Base-by-base conservation (phyloP, 345 rosid genomes). In the Lagerstroemia speciosa region DNA sequence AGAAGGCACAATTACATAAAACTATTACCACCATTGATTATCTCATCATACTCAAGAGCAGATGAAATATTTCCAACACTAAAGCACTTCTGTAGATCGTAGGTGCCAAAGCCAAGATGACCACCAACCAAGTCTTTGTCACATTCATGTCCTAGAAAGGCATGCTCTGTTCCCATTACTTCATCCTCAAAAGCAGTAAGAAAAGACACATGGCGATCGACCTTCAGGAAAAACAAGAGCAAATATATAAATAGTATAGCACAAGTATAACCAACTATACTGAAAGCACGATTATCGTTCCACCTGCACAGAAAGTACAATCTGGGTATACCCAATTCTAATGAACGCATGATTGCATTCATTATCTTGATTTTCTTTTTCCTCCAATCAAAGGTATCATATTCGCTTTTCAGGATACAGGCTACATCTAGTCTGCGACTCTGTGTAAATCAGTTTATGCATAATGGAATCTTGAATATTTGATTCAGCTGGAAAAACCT, bases 171-270 rank as follows among this genome's bases (percentile, higher is more conserved):
- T 69, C 73, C 76, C 3, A 73, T 38, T 37, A 60, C 76, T 52
- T 68, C 77, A 65, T 74, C 77, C 36, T 74, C 73, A 31, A 70
- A 74, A 24, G 69, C 77, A 65, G 73, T 69, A 61, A 74, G 73
- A 50, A 65, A 64, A 26, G 77, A 74, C 14, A 58, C 77, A 57
- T 74, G 73, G 40, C 63, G 33, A 46, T 65, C 77, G 53, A 46
- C 77, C 77, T 74, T 64, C 61, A 65, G 41, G 38, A 26, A 66
- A 57, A 57, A 55, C 41, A 45, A 64, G 64, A 53, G 57, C 38
- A 60, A 20, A 17, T 27, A 67, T 32, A 64, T 0, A 62, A 32
- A 62, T 24, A 31, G 20, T 27, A 61, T 4, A 10, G 41, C 24
- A 62, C 40, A 8, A 64, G 15, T 36, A 20, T 17, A 26, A 64